phyloP scores from a whole-genome alignment of 331 rosid genomes.

The Pyrus hybrid region DNA sequence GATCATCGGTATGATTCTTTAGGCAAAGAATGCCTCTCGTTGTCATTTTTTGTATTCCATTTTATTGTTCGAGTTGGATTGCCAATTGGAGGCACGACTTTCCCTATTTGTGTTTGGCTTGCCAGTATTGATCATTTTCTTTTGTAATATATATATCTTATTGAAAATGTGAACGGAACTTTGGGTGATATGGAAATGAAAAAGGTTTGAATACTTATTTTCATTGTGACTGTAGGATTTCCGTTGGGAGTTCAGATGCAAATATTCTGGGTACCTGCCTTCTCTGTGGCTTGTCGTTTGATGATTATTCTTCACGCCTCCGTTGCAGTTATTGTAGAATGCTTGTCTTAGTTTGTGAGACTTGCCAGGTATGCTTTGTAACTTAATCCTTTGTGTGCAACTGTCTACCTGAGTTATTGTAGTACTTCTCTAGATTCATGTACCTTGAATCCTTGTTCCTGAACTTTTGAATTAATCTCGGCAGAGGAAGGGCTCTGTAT shows the following conservation, averaged over 20 bases:
- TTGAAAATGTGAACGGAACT: background rate
- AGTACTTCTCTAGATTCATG: background rate
- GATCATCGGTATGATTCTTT: slow-evolving; percentile 65
- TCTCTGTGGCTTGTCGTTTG: slow-evolving; percentile 54
- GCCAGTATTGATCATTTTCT: background rate
- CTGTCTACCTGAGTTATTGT: background rate
- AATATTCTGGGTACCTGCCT: slow-evolving; percentile 65
- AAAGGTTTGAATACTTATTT: background rate
- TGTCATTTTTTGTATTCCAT: background rate
- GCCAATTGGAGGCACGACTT: background rate
- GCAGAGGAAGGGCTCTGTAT: slow-evolving; percentile 43
- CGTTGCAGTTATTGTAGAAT: slow-evolving; percentile 79
- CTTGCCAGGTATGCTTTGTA: slow-evolving; percentile 60
- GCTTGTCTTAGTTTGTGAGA: slow-evolving; percentile 74
- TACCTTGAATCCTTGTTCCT: slow-evolving; percentile 6
- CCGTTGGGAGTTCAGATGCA: slow-evolving; percentile 77
- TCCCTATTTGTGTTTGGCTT: background rate
- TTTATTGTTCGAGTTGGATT: background rate
- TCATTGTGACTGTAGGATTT: slow-evolving; percentile 46
- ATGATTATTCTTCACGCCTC: slow-evolving; percentile 79
- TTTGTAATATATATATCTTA: background rate
- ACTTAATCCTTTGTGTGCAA: background rate
- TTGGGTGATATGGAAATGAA: background rate
- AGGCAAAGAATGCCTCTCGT: slow-evolving; percentile 7
- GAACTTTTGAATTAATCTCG: slow-evolving; percentile 16